Percentiles rank a stretch among this genome's conserved stretches.
phyloP scores from a whole-genome alignment of 768 basidiomycete species.

The Rhizopogon vinicolor region DNA sequence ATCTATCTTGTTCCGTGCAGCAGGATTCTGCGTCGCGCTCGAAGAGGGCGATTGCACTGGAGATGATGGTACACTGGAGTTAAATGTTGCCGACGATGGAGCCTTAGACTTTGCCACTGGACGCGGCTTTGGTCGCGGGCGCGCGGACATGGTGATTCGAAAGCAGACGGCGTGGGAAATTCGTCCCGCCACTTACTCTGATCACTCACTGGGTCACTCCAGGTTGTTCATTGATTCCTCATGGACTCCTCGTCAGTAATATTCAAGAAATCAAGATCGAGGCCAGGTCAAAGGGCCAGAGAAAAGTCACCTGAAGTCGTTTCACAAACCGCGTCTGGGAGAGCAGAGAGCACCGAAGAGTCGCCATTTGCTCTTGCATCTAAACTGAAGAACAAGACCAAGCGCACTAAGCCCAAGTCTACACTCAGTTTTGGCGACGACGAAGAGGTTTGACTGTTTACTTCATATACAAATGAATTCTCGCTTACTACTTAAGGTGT shows the following conservation, averaged over 20 bases:
- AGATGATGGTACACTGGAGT: neutral
- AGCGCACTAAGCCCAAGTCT: slow-evolving; percentile 61
- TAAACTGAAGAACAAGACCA: slow-evolving; percentile 69
- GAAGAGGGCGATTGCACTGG: slow-evolving; percentile 11
- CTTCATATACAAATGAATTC: slow-evolving; percentile 1
- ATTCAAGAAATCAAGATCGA: slow-evolving; percentile 41
- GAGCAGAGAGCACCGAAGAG: slow-evolving; percentile 32
- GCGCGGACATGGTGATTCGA: slow-evolving; percentile 25
- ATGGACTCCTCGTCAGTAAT: slow-evolving; percentile 30
- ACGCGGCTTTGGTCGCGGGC: slow-evolving; percentile 51
- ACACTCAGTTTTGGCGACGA: slow-evolving; percentile 75
- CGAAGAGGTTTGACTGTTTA: slow-evolving; percentile 48
- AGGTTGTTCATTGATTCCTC: slow-evolving; percentile 13
- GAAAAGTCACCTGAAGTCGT: slow-evolving; percentile 18
- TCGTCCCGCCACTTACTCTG: neutral
- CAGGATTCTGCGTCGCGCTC: slow-evolving; percentile 1
- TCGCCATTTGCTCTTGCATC: slow-evolving; percentile 58
- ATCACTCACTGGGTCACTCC: slow-evolving; percentile 22
- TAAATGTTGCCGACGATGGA: slow-evolving; percentile 9
- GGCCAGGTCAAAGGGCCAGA: slow-evolving; percentile 35
- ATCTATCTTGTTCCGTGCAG: slow-evolving; percentile 17
- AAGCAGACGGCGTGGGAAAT: slow-evolving; percentile 24
- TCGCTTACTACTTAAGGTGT: slow-evolving; percentile 22
- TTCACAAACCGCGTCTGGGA: slow-evolving; percentile 15
- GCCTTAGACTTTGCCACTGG: slow-evolving; percentile 29